Conservation (phyloP, 768 basidiomycete species). For the Ramaria sp. region DNA sequence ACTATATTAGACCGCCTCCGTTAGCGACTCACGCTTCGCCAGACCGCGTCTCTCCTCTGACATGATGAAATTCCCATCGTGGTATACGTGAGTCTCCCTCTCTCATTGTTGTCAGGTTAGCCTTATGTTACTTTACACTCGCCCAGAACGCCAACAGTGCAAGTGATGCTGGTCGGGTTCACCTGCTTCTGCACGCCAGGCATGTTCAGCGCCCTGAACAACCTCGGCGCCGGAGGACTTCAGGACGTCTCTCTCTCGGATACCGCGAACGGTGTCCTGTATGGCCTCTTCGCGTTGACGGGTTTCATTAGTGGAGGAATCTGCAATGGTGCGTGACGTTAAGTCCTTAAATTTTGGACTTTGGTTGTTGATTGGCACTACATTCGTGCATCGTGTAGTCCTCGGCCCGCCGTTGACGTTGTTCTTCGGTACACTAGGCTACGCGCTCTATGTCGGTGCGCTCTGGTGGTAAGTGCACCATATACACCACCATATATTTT, state of each 20-base stretch:
- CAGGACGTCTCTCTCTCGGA: constrained; percentile 30
- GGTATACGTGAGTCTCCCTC: not conserved
- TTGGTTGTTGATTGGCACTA: not conserved
- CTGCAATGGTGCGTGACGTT: constrained; percentile 19
- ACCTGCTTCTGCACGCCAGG: constrained; percentile 26
- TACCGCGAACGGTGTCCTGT: constrained; percentile 31
- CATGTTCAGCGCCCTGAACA: constrained; percentile 30
- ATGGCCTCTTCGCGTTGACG: constrained; percentile 31
- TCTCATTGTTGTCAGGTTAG: not conserved
- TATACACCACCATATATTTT: not conserved
- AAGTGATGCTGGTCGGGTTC: constrained; percentile 27
- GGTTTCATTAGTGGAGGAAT: constrained; percentile 31
- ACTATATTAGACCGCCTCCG: not conserved
- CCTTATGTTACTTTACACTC: not conserved
- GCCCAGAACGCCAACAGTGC: constrained; percentile 20
- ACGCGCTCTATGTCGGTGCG: constrained; percentile 38
- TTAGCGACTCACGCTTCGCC: not conserved
- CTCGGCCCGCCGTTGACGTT: constrained; percentile 43
- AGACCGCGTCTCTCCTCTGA: not conserved
- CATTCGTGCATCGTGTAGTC: not conserved
- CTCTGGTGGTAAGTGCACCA: constrained; percentile 26
- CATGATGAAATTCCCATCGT: not conserved
- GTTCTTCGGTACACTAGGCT: constrained; percentile 40
- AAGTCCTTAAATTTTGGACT: not conserved
- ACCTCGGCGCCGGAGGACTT: constrained; percentile 29